Percentiles rank a stretch among this genome's conserved stretches.
These are phyloP conservation scores for Apiospora phragmitis DNA, from an alignment of 2,329 filamentous ascomycete genomes.

Conservation along the genomic window DNA sequence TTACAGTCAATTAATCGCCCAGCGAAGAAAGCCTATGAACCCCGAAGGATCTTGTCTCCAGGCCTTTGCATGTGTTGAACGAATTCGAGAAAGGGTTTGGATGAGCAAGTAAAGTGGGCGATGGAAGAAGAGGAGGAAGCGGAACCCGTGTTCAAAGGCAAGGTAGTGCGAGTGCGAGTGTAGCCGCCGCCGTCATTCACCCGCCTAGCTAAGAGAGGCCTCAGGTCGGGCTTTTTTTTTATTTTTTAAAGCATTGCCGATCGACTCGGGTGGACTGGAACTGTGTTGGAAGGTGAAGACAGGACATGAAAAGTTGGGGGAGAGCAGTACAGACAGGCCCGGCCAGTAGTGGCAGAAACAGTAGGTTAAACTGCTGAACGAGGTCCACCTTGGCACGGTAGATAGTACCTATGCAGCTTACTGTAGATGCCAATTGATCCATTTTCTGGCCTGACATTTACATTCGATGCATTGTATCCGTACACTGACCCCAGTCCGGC, in stretches of 20 bases:
- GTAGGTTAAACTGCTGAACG: neutral
- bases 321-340: neutral
- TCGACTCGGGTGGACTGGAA: neutral
- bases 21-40: neutral
- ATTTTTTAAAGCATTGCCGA: neutral
- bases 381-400: neutral
- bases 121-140: neutral
- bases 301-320: neutral
- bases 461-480: neutral
- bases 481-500: constrained; percentile 3
- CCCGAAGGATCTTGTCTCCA: constrained; percentile 7
- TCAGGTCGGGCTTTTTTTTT: neutral
- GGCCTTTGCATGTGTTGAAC: neutral
- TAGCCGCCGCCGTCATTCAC: constrained; percentile 6
- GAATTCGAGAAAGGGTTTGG: neutral
- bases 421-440: neutral
- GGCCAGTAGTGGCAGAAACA: neutral
- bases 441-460: neutral
- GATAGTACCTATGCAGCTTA: constrained; percentile 4
- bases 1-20: neutral
- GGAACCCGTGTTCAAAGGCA: neutral
- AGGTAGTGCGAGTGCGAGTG: constrained; percentile 5
- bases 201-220: constrained; percentile 1
- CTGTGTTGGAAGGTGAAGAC: neutral
- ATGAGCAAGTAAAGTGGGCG: neutral